These are phyloP conservation scores for Suhomyces bribrorum DNA, from an alignment of 1,139 yeast species.

Conservation along the genomic window DNA sequence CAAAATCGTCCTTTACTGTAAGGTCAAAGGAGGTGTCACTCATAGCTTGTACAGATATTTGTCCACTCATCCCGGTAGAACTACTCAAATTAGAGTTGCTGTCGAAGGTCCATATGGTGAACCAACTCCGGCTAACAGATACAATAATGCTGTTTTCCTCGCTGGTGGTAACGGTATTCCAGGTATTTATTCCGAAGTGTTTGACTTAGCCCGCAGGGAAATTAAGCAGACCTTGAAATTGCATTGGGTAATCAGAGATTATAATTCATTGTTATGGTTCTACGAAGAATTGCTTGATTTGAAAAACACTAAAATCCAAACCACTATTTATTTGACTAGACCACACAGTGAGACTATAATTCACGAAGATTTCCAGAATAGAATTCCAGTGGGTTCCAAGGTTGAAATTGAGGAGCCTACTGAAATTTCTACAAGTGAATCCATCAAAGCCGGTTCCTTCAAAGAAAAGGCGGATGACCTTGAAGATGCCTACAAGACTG, in stretches of 20 bases:
- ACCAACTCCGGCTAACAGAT: slow-evolving; percentile 33
- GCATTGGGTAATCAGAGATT: slow-evolving; percentile 54
- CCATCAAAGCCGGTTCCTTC: slow-evolving; percentile 12
- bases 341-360: slow-evolving; percentile 23
- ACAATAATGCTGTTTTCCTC: slow-evolving; percentile 37
- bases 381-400: slow-evolving; percentile 12
- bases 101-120: slow-evolving; percentile 54
- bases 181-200: slow-evolving; percentile 44
- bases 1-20: slow-evolving; percentile 33
- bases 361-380: slow-evolving; percentile 22
- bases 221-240: slow-evolving; percentile 35
- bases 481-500: slow-evolving; percentile 1
- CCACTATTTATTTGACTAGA: slow-evolving; percentile 46
- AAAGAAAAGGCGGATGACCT: slow-evolving; percentile 11
- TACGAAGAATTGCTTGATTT: slow-evolving; percentile 46
- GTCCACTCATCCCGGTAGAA: slow-evolving; percentile 24
- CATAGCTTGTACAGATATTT: slow-evolving; percentile 28
- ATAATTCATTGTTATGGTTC: slow-evolving; percentile 50
- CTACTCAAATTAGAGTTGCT: slow-evolving; percentile 33
- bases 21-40: slow-evolving; percentile 43
- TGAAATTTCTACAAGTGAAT: neutral
- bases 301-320: slow-evolving; percentile 31
- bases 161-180: slow-evolving; percentile 56
- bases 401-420: slow-evolving; percentile 2
- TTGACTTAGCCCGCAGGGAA: slow-evolving; percentile 22